phyloP scores from a whole-genome alignment of 164 flowering plant genomes.

The Annona squamosa region DNA sequence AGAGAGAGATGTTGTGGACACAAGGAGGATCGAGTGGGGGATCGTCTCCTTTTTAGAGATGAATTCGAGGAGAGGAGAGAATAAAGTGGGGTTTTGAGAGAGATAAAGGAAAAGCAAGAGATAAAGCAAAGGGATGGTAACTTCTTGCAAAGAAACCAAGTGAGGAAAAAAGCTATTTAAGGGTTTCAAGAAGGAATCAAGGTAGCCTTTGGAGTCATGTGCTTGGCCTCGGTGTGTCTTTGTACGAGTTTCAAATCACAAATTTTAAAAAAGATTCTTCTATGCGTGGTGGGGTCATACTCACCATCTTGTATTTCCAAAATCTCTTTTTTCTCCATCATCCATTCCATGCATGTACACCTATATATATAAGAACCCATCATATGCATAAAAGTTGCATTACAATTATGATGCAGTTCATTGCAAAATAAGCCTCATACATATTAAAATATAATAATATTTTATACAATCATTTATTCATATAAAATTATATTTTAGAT shows the following conservation, averaged over 20 bases:
- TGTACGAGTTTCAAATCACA: conserved; percentile 37
- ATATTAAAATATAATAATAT: too few species aligned
- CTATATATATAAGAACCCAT: too few species aligned
- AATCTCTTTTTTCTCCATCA: neutral
- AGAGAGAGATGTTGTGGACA: conserved; percentile 51
- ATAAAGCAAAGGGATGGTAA: conserved; percentile 33
- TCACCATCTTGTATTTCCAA: neutral
- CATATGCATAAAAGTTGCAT: too few species aligned
- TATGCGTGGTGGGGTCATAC: conserved; percentile 2
- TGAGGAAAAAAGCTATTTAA: conserved; percentile 23
- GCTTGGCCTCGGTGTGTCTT: conserved; percentile 27
- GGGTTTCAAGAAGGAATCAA: conserved; percentile 35
- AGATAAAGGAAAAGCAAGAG: conserved; percentile 28
- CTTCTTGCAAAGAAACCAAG: conserved; percentile 82
- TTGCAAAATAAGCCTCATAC: too few species aligned
- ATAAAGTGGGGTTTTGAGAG: conserved; percentile 46
- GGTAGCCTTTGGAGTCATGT: conserved; percentile 47
- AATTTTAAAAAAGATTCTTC: conserved; percentile 51
- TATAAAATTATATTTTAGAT: too few species aligned
- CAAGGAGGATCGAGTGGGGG: conserved; percentile 59
- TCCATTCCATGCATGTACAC: neutral
- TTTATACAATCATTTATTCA: too few species aligned
- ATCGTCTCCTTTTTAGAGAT: conserved; percentile 55
- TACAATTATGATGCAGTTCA: too few species aligned
- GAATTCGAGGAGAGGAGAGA: conserved; percentile 59